Evolutionary conservation across 2,329 filamentous ascomycete species (phyloP).

Genomic region (Claviceps cyperi): DNA sequence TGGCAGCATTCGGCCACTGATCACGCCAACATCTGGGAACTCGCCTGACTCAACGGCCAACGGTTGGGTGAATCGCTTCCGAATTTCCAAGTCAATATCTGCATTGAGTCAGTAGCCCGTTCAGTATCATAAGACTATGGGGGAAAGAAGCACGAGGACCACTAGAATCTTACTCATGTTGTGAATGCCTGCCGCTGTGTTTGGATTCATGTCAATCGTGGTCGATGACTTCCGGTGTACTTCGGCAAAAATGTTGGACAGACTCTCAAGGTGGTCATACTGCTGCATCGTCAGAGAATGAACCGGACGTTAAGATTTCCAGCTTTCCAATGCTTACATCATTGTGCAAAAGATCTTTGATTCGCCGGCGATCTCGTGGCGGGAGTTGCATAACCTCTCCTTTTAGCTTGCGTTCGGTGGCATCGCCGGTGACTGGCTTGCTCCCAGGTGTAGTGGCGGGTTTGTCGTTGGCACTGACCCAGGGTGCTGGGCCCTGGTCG

Average conservation of each 20-base stretch:
- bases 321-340: conserved; percentile 27
- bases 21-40: conserved; percentile 49
- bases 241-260: conserved; percentile 38
- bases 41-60: conserved; percentile 54
- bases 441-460: conserved; percentile 39
- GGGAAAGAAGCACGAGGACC: not conserved
- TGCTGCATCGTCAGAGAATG: conserved; percentile 15
- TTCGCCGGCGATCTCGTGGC: conserved; percentile 48
- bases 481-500: conserved; percentile 51
- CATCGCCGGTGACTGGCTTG: conserved; percentile 51
- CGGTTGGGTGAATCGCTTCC: conserved; percentile 49
- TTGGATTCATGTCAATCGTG: conserved; percentile 48
- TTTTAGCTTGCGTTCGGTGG: conserved; percentile 50
- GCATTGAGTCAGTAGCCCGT: conserved; percentile 9
- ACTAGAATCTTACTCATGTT: conserved; percentile 52
- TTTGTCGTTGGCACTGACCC: conserved; percentile 60
- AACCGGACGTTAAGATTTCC: not conserved
- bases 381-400: conserved; percentile 57
- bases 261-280: conserved; percentile 40
- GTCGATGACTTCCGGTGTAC: conserved; percentile 30
- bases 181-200: conserved; percentile 56
- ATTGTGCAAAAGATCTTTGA: conserved; percentile 49
- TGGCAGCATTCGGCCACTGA: conserved; percentile 51
- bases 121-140: not conserved
- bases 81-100: conserved; percentile 54